Evolutionary conservation across 106 monocot species (phyloP), one percentile per base, ranked within the genome.

Genomic region (Posidonia australis): DNA sequence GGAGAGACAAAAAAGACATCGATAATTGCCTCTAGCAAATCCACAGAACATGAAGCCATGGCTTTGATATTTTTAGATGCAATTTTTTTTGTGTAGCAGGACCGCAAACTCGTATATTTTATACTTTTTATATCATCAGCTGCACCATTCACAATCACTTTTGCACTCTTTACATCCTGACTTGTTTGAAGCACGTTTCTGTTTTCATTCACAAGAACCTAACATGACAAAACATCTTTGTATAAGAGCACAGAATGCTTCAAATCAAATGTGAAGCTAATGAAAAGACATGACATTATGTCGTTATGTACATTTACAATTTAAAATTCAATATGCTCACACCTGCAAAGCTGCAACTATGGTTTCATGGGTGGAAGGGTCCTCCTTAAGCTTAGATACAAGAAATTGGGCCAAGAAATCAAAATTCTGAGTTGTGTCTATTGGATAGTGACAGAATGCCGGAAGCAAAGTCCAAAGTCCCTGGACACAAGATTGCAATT

Each of bases 381-480:
- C 82, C 20, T 79, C 79, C 52, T 85, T 73, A 16, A 90, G 57
- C 64, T 47, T 54, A 51, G 54, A 67, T 28, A 69, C 12, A 14
- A 90, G 64, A 10, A 80, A 36, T 61, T 80, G 74, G 41, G 76
- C 70, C 36, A 98, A 72, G 24, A 71, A 78, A 51, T 60, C 67
- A 75, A 84, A 84, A 63, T 64, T 74, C 44, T 85, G 54, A 62
- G 51, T 64, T 12, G 54, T 68, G 70, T 90, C 89, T 71, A 51
- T 77, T 21, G 96, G 76, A 81, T 75, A 83, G 36, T 76, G 79
- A 62, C 96, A 98, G 64, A 98, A 90, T 32, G 90, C 65, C 59
- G 90, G 84, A 67, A 98, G 96, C 64, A 98, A 65, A 72, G 72
- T 78, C 96, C 87, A 90, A 1, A 98, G 51, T 24, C 51, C 67